phyloP scores from a whole-genome alignment of 1,284 basidiomycete species.

The Puccinia coronata region DNA sequence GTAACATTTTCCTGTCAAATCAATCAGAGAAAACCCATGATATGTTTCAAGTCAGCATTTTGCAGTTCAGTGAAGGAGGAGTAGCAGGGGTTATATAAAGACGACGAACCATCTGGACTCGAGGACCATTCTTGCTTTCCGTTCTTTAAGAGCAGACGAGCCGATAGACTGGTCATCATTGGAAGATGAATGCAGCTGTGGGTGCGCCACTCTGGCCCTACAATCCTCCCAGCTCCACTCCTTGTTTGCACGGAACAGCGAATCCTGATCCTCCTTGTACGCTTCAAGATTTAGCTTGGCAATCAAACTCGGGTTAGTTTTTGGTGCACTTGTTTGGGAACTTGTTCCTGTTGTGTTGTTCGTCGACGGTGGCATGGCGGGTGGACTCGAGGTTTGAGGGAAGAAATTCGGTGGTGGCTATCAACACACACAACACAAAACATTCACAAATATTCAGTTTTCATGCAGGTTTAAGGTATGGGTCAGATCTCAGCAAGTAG shows the following conservation, averaged over 20 bases:
- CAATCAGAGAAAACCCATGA: neutral
- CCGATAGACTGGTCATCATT: neutral
- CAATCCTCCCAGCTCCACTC: constrained; percentile 21
- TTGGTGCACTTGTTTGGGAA: constrained; percentile 13
- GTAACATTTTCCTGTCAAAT: constrained; percentile 28
- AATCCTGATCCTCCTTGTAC: constrained; percentile 30
- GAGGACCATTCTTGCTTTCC: constrained; percentile 35
- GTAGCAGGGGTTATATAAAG: neutral
- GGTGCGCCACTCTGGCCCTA: neutral
- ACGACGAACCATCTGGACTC: constrained; percentile 36
- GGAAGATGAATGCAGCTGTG: neutral
- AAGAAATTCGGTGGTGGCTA: constrained; percentile 42
- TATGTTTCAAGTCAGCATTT: neutral
- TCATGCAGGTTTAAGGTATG: neutral
- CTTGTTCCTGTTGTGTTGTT: neutral
- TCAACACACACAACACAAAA: neutral
- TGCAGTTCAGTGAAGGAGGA: neutral
- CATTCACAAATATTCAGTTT: neutral
- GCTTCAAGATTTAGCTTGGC: constrained; percentile 30
- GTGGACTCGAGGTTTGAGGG: neutral
- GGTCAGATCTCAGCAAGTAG: neutral
- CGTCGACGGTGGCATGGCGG: neutral
- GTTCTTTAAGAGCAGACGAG: constrained; percentile 4
- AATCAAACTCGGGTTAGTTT: constrained; percentile 25
- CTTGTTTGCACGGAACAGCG: constrained; percentile 7